Evolutionary conservation across 2,329 filamentous ascomycete species (phyloP).

Genomic region (Paecilomyces fulvus): DNA sequence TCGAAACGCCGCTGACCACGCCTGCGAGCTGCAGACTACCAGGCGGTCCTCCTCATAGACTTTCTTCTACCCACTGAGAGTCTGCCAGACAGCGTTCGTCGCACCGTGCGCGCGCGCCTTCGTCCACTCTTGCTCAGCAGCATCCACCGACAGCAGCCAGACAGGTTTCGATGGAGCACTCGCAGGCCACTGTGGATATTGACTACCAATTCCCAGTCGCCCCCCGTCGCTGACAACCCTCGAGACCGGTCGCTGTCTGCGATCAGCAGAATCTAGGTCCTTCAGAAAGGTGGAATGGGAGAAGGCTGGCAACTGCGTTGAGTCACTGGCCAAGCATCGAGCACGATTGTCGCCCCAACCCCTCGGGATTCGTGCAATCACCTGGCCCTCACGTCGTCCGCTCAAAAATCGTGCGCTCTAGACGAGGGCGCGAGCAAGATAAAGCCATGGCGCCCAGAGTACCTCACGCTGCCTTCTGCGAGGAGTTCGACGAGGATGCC

Average conservation of each 20-base stretch:
- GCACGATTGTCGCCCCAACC: background rate
- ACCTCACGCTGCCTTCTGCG: slow-evolving; percentile 36
- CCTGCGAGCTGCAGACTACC: slow-evolving; percentile 5
- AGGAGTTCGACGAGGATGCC: slow-evolving; percentile 41
- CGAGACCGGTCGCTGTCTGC: slow-evolving; percentile 3
- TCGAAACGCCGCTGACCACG: slow-evolving; percentile 4
- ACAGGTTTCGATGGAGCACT: slow-evolving; percentile 18
- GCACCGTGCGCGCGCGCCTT: background rate
- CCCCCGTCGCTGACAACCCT: slow-evolving; percentile 14
- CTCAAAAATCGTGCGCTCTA: slow-evolving; percentile 3
- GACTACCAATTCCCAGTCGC: slow-evolving; percentile 15
- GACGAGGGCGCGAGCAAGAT: slow-evolving; percentile 5
- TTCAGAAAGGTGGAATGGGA: slow-evolving; percentile 4
- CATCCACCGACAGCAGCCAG: background rate
- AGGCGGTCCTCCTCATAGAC: background rate
- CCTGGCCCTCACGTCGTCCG: background rate
- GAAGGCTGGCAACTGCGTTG: background rate
- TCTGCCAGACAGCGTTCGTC: slow-evolving; percentile 5
- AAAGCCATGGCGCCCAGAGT: slow-evolving; percentile 29
- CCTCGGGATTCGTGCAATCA: background rate
- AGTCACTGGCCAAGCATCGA: background rate
- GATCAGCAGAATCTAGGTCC: slow-evolving; percentile 9
- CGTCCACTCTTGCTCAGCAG: background rate
- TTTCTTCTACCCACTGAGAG: slow-evolving; percentile 6
- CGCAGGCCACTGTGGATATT: slow-evolving; percentile 15